These are phyloP conservation scores for Leucaena leucocephala DNA, from an alignment of 306 rosid genomes.

Conservation along the genomic window DNA sequence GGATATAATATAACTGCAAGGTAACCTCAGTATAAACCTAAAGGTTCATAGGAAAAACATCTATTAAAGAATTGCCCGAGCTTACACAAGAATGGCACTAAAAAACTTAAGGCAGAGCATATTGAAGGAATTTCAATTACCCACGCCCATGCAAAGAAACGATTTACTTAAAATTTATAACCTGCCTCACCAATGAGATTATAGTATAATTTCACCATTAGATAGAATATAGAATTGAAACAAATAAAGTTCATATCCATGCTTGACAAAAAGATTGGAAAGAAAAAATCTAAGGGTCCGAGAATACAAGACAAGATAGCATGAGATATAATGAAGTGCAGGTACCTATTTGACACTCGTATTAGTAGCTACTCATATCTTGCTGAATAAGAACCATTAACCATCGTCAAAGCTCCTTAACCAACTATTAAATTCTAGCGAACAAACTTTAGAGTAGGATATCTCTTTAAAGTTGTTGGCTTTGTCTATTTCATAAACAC, in stretches of 20 bases:
- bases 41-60: constrained; percentile 1
- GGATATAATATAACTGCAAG: constrained; percentile 16
- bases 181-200: background rate
- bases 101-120: constrained; percentile 17
- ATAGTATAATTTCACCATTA: background rate
- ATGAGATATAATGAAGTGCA: background rate
- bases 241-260: background rate
- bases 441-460: constrained; percentile 10
- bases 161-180: constrained; percentile 4
- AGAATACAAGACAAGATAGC: background rate
- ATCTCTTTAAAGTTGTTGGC: constrained; percentile 1
- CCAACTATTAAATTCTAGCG: background rate
- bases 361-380: background rate
- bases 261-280: background rate
- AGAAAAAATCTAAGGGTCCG: background rate
- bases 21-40: constrained; percentile 7
- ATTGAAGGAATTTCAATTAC: constrained; percentile 21
- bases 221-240: background rate
- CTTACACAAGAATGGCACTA: constrained; percentile 10
- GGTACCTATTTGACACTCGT: background rate
- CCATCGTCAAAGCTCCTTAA: constrained; percentile 1
- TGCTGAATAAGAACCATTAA: constrained; percentile 6
- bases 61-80: constrained; percentile 1
- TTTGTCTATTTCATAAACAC: constrained; percentile 19
- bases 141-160: background rate